Evolutionary conservation across 1,139 yeast species (phyloP).

Genomic region (Fermentozyma sake): DNA sequence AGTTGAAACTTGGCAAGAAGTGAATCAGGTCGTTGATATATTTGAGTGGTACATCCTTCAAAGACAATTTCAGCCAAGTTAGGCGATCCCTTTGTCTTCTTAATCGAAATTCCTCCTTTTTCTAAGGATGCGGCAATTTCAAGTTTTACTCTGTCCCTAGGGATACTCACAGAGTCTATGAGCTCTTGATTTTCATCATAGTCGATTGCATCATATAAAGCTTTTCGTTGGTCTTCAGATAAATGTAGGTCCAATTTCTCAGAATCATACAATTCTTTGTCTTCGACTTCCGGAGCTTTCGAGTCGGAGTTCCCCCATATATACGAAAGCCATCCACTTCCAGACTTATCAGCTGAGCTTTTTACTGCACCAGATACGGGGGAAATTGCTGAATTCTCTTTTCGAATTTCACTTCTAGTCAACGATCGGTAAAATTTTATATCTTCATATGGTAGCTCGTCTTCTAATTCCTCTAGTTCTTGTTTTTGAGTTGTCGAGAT

Average conservation of each 20-base stretch:
- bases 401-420: conserved; percentile 62
- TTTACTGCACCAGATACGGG: background rate
- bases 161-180: conserved; percentile 55
- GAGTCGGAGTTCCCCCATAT: conserved; percentile 14
- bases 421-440: conserved; percentile 80
- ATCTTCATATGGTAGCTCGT: conserved; percentile 65
- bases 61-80: conserved; percentile 75
- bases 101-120: conserved; percentile 73
- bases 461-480: conserved; percentile 52
- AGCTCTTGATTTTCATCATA: conserved; percentile 67
- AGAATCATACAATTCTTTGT: conserved; percentile 9
- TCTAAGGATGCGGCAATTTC: conserved; percentile 66
- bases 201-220: conserved; percentile 89
- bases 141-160: conserved; percentile 66
- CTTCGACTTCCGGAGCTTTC: conserved; percentile 4
- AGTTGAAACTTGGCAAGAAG: conserved; percentile 67
- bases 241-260: conserved; percentile 38
- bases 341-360: conserved; percentile 1
- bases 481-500: conserved; percentile 30
- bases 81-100: conserved; percentile 23
- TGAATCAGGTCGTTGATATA: conserved; percentile 78
- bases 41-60: conserved; percentile 74
- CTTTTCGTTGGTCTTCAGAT: conserved; percentile 68
- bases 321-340: conserved; percentile 24
- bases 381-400: conserved; percentile 35